phyloP scores from a whole-genome alignment of 768 basidiomycete species.

The Amanita rubescens region DNA sequence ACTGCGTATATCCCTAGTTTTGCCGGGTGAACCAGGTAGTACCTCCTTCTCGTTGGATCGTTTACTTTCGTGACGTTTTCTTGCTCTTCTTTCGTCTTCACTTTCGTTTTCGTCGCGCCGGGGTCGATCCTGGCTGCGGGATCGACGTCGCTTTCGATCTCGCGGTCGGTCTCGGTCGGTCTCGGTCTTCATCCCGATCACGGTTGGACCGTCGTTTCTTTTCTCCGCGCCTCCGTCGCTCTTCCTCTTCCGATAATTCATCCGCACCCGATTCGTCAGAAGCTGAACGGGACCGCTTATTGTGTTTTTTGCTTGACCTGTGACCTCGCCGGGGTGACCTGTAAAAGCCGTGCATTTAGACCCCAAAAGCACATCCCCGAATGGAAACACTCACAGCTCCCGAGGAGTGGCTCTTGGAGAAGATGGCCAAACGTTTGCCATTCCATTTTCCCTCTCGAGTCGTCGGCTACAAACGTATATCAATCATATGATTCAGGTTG shows the following conservation, averaged over 20 bases:
- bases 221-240: slow-evolving; percentile 54
- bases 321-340: slow-evolving; percentile 50
- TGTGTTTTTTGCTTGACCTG: slow-evolving; percentile 39
- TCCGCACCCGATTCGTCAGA: slow-evolving; percentile 28
- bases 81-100: slow-evolving; percentile 21
- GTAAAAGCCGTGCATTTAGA: neutral
- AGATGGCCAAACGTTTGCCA: slow-evolving; percentile 69
- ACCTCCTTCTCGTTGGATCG: slow-evolving; percentile 9
- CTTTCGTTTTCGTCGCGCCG: slow-evolving; percentile 32
- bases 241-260: slow-evolving; percentile 51
- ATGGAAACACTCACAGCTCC: slow-evolving; percentile 34
- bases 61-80: slow-evolving; percentile 15
- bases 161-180: slow-evolving; percentile 24
- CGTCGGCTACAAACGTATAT: slow-evolving; percentile 47
- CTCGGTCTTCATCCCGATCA: slow-evolving; percentile 29
- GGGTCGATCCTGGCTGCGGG: slow-evolving; percentile 21
- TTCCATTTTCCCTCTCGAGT: slow-evolving; percentile 50
- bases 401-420: slow-evolving; percentile 69
- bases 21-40: no score
- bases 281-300: slow-evolving; percentile 50
- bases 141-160: slow-evolving; percentile 27
- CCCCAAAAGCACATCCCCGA: neutral
- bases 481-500: no score
- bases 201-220: slow-evolving; percentile 31
- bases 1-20: slow-evolving; percentile 11